Evolutionary conservation across 371 early-diverging fungal genomes (phyloP), one percentile per base, ranked within the genome.

Genomic region (Mucor racemosus): DNA sequence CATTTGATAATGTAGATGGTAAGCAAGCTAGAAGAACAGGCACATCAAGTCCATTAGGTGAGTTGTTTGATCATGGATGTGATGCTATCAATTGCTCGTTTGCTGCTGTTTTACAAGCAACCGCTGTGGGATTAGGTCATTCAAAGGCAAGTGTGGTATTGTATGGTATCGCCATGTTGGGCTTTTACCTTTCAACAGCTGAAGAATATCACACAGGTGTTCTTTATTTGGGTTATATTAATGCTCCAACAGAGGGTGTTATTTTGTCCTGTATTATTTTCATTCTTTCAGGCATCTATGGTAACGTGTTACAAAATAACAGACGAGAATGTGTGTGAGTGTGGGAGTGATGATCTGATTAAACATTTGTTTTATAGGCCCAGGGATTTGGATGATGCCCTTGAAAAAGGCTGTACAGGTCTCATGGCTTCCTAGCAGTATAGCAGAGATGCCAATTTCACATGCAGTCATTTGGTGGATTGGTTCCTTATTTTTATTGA

Each of bases 1-100:
- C 97, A 4, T 94, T 97, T 75, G 99, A 99, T 80, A 95, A 94
- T 71, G 93, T 99, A 59, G 99, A 99, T 79, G 99, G 99, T 56
- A 96, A 96, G 80, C 99, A 99, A 79, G 99, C 99, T 6, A 85
- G 99, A 65, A 85, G 95, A 55, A 98, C 98, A 17, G 92, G 92
- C 26, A 84, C 94, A 8, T 90, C 92, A 1, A 94, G 95, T 36
- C 96, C 99, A 15, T 84, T 99, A 17, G 99, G 99, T 17, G 98
- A 99, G 81, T 84, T 99, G 40, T 97, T 95, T 79, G 94, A 93
- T 76, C 92, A 93, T 72, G 97, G 97, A 38, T 94, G 95, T 74
- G 97, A 97, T 68, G 95, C 97, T 10, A 79, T 97, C 60, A 96
- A 96, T 80, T 94, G 94, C 76, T 89, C 93, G 62, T 88, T 96